phyloP scores from a whole-genome alignment of 768 basidiomycete species.

The Cystofilobasidium macerans region DNA sequence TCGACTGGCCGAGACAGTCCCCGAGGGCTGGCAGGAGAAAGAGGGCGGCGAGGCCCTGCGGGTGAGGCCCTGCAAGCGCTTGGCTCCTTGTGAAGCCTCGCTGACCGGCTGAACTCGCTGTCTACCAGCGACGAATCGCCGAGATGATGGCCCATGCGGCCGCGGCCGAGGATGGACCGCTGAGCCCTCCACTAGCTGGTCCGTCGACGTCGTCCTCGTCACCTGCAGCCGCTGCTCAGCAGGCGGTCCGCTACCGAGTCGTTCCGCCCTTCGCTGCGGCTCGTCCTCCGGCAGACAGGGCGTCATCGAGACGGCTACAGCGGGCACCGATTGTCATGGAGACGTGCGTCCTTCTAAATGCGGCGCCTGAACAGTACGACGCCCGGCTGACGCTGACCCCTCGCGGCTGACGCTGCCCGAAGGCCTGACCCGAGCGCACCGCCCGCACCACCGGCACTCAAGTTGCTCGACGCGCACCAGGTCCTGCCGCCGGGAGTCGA shows the following conservation, averaged over 20 bases:
- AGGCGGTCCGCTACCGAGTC: slow-evolving; percentile 11
- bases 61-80: slow-evolving; percentile 28
- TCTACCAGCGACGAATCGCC: slow-evolving; percentile 23
- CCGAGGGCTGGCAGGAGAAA: slow-evolving; percentile 35
- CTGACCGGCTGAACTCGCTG: not conserved
- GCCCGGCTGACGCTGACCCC: not conserved
- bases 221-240: not conserved
- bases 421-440: not conserved
- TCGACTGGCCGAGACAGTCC: slow-evolving; percentile 38
- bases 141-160: slow-evolving; percentile 12
- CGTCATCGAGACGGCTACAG: not conserved
- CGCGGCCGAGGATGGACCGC: slow-evolving; percentile 33
- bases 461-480: slow-evolving; percentile 8
- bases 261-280: slow-evolving; percentile 3
- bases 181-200: not conserved
- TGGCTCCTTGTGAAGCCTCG: not conserved
- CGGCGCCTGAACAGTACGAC: not conserved
- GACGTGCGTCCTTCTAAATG: not conserved
- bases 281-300: no score
- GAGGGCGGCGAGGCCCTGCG: slow-evolving; percentile 35
- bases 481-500: not conserved
- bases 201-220: not conserved
- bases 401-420: no score
- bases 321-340: slow-evolving; percentile 1
- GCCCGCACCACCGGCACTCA: not conserved